phyloP scores from a whole-genome alignment of 2,329 filamentous ascomycete genomes.

The Fusarium abutilonis region DNA sequence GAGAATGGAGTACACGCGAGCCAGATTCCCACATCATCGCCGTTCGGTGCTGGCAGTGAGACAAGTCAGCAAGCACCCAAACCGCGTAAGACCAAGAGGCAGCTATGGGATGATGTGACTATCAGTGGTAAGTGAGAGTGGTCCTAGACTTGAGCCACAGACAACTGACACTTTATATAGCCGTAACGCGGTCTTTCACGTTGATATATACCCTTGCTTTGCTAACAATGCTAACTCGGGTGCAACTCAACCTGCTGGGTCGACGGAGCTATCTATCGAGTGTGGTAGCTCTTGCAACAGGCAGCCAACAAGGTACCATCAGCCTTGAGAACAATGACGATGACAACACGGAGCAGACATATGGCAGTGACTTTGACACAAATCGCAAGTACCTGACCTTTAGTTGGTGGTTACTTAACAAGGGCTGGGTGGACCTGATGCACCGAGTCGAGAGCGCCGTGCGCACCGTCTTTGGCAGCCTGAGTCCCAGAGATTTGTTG shows the following conservation, averaged over 20 bases:
- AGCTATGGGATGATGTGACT: constrained; percentile 97
- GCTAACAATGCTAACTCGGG: constrained; percentile 88
- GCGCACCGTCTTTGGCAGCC: constrained; percentile 84
- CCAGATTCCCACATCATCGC: constrained; percentile 70
- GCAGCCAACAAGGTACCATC: constrained; percentile 78
- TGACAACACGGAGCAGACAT: constrained; percentile 80
- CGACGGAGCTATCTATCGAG: constrained; percentile 95
- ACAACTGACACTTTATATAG: constrained; percentile 56
- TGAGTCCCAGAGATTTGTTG: constrained; percentile 90
- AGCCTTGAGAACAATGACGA: constrained; percentile 94
- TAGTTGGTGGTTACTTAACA: constrained; percentile 97
- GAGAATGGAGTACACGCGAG: constrained; percentile 86
- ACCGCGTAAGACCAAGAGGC: constrained; percentile 80
- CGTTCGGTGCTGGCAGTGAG: constrained; percentile 54
- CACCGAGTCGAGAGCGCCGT: constrained; percentile 85
- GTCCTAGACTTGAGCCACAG: background rate
- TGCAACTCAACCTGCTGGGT: constrained; percentile 96
- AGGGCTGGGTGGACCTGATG: constrained; percentile 86
- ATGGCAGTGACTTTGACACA: constrained; percentile 94
- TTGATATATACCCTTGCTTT: constrained; percentile 91
- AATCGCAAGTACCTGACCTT: constrained; percentile 95
- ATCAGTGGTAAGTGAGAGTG: constrained; percentile 78
- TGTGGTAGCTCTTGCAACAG: constrained; percentile 88
- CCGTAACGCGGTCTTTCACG: constrained; percentile 90
- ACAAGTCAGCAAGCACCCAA: constrained; percentile 57